phyloP scores from a whole-genome alignment of 257 asterid species.

The Hygrophila difformis region DNA sequence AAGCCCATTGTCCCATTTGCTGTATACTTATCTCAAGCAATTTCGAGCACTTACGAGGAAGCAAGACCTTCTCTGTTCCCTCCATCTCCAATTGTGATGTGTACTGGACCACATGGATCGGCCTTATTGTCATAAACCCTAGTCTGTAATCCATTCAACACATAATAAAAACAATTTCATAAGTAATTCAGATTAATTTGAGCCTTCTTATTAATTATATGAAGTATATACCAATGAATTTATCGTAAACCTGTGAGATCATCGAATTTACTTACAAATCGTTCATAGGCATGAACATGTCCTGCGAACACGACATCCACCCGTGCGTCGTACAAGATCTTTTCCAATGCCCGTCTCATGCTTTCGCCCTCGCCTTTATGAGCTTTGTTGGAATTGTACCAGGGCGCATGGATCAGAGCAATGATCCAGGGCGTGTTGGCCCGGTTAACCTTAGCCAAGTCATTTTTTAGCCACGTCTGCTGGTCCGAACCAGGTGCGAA shows the following conservation, averaged over 20 bases:
- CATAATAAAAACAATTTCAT: no score
- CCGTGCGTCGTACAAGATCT: conserved; percentile 39
- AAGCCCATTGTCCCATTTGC: no score
- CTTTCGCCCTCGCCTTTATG: conserved; percentile 40
- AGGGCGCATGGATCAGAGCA: conserved; percentile 54
- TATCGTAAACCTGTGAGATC: no score
- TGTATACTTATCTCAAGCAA: not conserved
- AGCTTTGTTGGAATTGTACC: conserved; percentile 63
- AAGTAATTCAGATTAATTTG: not conserved
- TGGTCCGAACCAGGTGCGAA: conserved; percentile 39
- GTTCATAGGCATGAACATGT: conserved; percentile 76
- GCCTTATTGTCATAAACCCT: conserved; percentile 42
- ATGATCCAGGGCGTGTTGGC: conserved; percentile 56
- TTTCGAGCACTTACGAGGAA: not conserved
- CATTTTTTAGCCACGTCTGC: conserved; percentile 37
- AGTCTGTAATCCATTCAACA: conserved; percentile 17
- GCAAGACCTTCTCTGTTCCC: conserved; percentile 76
- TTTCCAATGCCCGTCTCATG: conserved; percentile 55
- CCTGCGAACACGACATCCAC: conserved; percentile 60
- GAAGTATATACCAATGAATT: not conserved
- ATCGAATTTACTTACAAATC: conserved; percentile 71
- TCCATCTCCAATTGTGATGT: conserved; percentile 49
- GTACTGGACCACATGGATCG: conserved; percentile 43
- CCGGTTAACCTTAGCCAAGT: conserved; percentile 38
- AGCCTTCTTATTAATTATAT: not conserved